Evolutionary conservation across 441 rosid genomes (phyloP).

Genomic region (Geranium incanum): DNA sequence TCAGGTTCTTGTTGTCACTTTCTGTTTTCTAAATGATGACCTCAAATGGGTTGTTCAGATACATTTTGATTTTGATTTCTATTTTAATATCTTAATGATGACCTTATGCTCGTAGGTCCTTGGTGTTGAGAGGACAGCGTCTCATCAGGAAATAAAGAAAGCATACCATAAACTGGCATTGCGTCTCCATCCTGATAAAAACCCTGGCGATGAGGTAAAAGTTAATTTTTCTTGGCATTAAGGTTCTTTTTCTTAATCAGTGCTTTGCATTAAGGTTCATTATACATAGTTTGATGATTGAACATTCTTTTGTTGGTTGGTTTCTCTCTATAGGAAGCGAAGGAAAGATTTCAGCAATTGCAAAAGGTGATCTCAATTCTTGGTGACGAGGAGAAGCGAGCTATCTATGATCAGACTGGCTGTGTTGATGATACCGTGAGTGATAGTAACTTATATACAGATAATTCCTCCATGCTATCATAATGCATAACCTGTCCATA

Average conservation of each 20-base stretch:
- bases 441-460: conserved; percentile 6
- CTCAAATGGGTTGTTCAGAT: conserved; percentile 24
- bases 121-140: conserved; percentile 64
- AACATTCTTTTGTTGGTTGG: background rate
- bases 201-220: conserved; percentile 73
- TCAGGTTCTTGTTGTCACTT: background rate
- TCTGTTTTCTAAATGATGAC: background rate
- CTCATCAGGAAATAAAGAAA: conserved; percentile 77
- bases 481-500: background rate
- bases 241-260: too few species aligned
- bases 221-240: conserved; percentile 44
- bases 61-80: background rate
- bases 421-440: conserved; percentile 86
- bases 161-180: conserved; percentile 82
- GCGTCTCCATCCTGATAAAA: conserved; percentile 87
- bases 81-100: background rate
- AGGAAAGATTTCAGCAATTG: conserved; percentile 83
- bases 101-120: conserved; percentile 46
- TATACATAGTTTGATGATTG: background rate
- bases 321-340: too few species aligned
- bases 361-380: conserved; percentile 88
- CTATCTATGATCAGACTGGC: conserved; percentile 83
- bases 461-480: background rate
- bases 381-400: conserved; percentile 81
- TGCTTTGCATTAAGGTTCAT: conserved; percentile 24